These are phyloP conservation scores for Thelonectria olida DNA, from an alignment of 2,329 filamentous ascomycete genomes.

Conservation along the genomic window DNA sequence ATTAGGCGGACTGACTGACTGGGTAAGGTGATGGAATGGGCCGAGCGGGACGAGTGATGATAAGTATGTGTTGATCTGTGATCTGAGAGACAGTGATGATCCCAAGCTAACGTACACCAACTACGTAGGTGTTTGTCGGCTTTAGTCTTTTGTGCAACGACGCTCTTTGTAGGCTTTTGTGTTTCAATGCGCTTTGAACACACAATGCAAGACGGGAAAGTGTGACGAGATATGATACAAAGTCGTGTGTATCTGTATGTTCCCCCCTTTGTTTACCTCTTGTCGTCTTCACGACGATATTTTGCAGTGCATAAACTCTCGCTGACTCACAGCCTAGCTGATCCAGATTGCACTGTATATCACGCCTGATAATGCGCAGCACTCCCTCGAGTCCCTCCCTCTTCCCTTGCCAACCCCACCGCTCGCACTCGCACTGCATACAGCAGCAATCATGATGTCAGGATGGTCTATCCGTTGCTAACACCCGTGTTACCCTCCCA, in stretches of 20 bases:
- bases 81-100: neutral
- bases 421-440: neutral
- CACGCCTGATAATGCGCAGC: neutral
- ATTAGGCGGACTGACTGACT: neutral
- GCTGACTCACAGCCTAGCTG: neutral
- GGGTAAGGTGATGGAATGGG: neutral
- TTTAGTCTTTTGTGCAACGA: neutral
- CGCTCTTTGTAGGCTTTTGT: neutral
- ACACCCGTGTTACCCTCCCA: neutral
- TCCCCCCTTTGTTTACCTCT: neutral
- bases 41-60: neutral
- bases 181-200: neutral
- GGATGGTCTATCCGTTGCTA: neutral
- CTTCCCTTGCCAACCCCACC: neutral
- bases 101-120: neutral
- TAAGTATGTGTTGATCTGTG: neutral
- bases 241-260: neutral
- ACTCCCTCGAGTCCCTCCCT: neutral
- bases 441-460: neutral
- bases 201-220: neutral
- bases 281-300: neutral
- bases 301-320: neutral
- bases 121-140: neutral
- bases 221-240: neutral
- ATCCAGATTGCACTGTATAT: constrained; percentile 5